Conservation (phyloP, 2,329 filamentous ascomycete species). For the Pestalotiopsis sp. region DNA sequence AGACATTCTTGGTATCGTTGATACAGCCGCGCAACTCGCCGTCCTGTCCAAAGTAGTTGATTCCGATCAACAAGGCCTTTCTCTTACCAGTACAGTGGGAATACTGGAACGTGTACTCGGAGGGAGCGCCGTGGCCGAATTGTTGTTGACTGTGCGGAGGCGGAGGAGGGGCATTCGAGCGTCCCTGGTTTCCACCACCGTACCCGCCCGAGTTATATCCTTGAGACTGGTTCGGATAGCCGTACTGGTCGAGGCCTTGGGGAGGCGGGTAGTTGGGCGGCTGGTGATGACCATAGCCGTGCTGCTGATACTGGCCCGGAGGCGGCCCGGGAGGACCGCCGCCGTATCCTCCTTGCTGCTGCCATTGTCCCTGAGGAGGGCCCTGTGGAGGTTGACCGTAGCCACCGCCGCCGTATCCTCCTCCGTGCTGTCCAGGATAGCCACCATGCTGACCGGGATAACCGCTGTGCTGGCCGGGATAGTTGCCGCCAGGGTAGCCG, state of each 20-base stretch:
- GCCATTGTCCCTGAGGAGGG: conserved; percentile 10
- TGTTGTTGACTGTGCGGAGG: conserved; percentile 53
- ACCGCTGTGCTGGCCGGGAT: conserved; percentile 7
- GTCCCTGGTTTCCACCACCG: conserved; percentile 24
- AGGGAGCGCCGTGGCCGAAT: conserved; percentile 70
- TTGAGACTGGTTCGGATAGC: conserved; percentile 40
- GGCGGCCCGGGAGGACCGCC: conserved; percentile 19
- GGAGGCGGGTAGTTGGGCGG: conserved; percentile 41
- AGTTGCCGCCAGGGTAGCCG: conserved; percentile 10
- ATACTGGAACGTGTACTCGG: conserved; percentile 74
- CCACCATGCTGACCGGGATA: conserved; percentile 7
- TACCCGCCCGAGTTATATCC: conserved; percentile 29
- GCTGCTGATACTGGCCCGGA: conserved; percentile 10
- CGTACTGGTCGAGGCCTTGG: conserved; percentile 46
- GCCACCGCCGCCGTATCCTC: conserved; percentile 11
- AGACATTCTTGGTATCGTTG: conserved; percentile 81
- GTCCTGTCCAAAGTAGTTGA: conserved; percentile 78
- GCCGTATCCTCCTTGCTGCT: conserved; percentile 24
- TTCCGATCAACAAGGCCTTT: conserved; percentile 76
- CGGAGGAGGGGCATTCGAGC: conserved; percentile 30
- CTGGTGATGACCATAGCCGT: conserved; percentile 17
- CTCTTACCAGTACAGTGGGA: conserved; percentile 73
- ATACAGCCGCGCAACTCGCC: conserved; percentile 77
- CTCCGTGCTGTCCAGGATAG: conserved; percentile 7
- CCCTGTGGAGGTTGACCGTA: conserved; percentile 14